Percentiles rank a stretch among this genome's conserved stretches.
phyloP scores from a whole-genome alignment of 202 grass and related monocot species.

The Brachypodium distachyon region DNA sequence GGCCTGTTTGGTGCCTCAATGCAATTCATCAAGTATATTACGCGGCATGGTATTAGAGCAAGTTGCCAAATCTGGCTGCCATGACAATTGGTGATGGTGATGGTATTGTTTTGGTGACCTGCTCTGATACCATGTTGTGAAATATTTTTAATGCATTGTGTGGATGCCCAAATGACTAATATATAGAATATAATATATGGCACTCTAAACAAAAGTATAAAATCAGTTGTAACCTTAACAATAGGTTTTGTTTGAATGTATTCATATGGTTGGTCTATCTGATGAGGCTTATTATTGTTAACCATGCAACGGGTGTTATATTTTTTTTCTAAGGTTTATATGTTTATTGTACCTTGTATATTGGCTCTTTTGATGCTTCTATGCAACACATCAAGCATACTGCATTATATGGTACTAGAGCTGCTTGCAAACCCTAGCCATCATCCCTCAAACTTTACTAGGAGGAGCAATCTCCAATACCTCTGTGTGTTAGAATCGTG shows the following conservation, averaged over 20 bases:
- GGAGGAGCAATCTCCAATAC: background rate
- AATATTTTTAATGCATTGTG: background rate
- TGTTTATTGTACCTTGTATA: background rate
- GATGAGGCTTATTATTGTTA: background rate
- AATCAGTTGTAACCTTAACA: background rate
- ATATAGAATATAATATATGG: background rate
- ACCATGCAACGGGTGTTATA: background rate
- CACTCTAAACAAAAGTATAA: background rate
- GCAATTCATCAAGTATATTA: background rate
- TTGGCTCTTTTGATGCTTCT: too few relatives aligned
- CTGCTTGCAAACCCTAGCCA: background rate
- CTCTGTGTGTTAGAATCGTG: too few relatives aligned
- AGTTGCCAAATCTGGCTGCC: background rate
- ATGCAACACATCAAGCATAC: background rate
- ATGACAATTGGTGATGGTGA: background rate
- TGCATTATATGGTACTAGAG: background rate
- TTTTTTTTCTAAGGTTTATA: background rate
- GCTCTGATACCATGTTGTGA: constrained; percentile 2
- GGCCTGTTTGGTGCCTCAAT: background rate
- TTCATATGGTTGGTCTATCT: background rate
- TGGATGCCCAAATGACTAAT: background rate
- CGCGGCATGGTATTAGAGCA: background rate
- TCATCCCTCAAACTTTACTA: background rate
- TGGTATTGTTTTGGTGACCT: background rate
- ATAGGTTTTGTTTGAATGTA: background rate